These are phyloP conservation scores for Chytriomyces sp. DNA, from an alignment of 192 early-diverging fungal genomes.

Conservation along the genomic window DNA sequence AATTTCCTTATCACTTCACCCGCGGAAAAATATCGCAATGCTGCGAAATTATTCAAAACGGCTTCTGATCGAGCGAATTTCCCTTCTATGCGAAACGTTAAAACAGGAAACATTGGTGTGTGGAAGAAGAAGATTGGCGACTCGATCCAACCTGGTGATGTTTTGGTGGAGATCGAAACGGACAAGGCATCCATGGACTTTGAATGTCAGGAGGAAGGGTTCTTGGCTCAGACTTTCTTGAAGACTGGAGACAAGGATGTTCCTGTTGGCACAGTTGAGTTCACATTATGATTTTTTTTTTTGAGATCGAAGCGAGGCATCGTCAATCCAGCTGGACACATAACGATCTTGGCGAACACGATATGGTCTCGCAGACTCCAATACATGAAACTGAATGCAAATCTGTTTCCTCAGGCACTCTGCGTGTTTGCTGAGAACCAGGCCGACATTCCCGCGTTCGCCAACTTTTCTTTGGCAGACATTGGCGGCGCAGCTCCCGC, in stretches of 20 bases:
- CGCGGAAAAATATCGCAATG: background rate
- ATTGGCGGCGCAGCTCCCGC: constrained; percentile 34
- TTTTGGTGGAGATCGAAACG: constrained; percentile 95
- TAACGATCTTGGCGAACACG: too few relatives aligned
- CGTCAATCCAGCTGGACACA: too few relatives aligned
- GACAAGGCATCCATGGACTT: constrained; percentile 99
- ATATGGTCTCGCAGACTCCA: too few relatives aligned
- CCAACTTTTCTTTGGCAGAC: constrained; percentile 64
- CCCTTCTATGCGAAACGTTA: background rate
- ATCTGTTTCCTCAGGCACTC: constrained; percentile 66
- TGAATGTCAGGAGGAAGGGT: constrained; percentile 98
- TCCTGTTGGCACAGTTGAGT: constrained; percentile 68
- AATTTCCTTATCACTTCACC: background rate
- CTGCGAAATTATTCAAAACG: background rate
- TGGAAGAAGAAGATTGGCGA: constrained; percentile 98
- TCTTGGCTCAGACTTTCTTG: constrained; percentile 90
- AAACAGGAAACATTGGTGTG: constrained; percentile 76
- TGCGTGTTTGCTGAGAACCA: constrained; percentile 91
- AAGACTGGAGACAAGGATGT: constrained; percentile 84
- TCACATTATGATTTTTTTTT: background rate
- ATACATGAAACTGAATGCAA: too few relatives aligned
- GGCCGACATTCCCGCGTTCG: constrained; percentile 85
- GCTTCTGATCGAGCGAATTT: background rate
- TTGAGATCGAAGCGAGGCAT: background rate
- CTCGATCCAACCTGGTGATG: constrained; percentile 84